phyloP scores from a whole-genome alignment of 2,329 filamentous ascomycete species.

The Aspergillus versicolor region DNA sequence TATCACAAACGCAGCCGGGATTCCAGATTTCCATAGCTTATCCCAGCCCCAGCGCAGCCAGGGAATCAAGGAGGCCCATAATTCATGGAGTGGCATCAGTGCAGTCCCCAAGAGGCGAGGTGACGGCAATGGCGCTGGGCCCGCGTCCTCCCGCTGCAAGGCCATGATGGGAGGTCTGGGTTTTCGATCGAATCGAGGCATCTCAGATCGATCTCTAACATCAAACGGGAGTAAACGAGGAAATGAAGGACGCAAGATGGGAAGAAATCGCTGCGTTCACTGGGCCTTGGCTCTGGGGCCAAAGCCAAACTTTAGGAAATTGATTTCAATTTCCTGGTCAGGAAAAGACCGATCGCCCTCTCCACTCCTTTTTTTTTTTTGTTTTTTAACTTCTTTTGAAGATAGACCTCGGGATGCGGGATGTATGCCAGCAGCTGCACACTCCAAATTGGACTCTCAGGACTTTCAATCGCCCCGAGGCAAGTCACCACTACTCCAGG shows the following conservation, averaged over 20 bases:
- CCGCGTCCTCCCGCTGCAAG: slow-evolving; percentile 6
- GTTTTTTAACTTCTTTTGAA: neutral
- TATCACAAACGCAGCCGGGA: neutral
- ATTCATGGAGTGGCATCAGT: neutral
- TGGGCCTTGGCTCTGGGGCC: slow-evolving; percentile 11
- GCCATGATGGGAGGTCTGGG: neutral
- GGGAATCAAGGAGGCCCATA: neutral
- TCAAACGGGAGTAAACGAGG: neutral
- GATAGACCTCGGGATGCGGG: neutral
- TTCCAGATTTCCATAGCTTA: neutral
- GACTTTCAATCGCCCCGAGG: neutral
- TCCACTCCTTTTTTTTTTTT: neutral
- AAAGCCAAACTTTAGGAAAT: slow-evolving; percentile 4
- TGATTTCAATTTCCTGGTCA: slow-evolving; percentile 17
- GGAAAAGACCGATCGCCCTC: slow-evolving; percentile 22
- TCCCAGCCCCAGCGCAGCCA: neutral
- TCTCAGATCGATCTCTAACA: slow-evolving; percentile 1
- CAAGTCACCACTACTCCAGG: neutral
- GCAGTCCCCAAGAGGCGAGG: neutral
- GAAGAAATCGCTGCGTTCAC: neutral
- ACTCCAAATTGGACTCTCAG: neutral
- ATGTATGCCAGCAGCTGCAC: neutral
- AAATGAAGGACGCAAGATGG: neutral
- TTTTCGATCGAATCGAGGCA: neutral
- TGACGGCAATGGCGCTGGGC: slow-evolving; percentile 4